Conservation (phyloP, 768 basidiomycete genomes). For the Trametes coccinea region DNA sequence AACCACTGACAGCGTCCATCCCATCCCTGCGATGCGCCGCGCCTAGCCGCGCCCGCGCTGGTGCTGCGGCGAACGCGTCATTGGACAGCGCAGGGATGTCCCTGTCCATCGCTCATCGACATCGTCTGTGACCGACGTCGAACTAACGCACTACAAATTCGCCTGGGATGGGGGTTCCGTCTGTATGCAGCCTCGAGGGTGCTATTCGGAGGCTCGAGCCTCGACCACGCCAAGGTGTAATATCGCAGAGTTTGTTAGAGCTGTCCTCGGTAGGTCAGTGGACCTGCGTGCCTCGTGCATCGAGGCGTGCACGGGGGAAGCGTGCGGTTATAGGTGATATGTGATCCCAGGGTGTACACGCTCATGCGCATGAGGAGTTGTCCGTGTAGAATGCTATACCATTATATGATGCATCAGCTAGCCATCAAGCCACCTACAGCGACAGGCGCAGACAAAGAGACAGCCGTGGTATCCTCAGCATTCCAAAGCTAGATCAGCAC, state of each 20-base stretch:
- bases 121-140: not conserved
- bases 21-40: not conserved
- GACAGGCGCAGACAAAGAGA: not conserved
- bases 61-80: too few relatives aligned
- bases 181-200: not conserved
- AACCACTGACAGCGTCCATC: constrained; percentile 53
- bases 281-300: not conserved
- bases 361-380: too few relatives aligned
- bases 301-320: not conserved
- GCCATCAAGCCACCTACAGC: not conserved
- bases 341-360: not conserved
- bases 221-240: not conserved
- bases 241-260: not conserved
- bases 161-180: not conserved
- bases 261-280: not conserved
- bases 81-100: not conserved
- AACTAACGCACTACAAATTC: not conserved
- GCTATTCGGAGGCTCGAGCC: not conserved
- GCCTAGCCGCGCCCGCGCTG: not conserved
- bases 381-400: not conserved
- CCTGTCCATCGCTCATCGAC: not conserved
- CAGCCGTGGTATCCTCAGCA: not conserved
- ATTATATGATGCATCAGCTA: not conserved
- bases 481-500: not conserved
- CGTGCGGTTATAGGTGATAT: not conserved